Conservation (phyloP, 2,329 filamentous ascomycete genomes). For the Tolypocladium ophioglossoides region DNA sequence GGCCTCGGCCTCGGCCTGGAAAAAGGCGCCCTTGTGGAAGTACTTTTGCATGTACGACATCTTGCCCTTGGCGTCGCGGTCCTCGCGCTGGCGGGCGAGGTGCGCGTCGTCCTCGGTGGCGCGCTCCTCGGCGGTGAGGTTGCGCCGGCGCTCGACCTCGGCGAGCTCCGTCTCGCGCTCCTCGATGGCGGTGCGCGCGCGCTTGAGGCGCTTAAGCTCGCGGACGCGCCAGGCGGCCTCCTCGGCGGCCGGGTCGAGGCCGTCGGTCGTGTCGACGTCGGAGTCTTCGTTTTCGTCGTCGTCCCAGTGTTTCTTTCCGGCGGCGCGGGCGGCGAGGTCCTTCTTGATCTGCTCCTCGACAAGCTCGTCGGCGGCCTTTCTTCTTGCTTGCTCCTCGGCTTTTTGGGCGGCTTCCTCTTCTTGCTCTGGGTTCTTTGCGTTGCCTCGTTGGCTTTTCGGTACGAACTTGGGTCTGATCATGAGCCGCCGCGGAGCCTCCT, state of each 20-base stretch:
- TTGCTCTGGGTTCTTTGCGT: conserved; percentile 15
- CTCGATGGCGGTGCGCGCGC: conserved; percentile 78
- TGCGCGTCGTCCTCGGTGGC: conserved; percentile 73
- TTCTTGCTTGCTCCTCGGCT: conserved; percentile 51
- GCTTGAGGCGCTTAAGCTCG: conserved; percentile 79
- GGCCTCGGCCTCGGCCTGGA: conserved; percentile 67
- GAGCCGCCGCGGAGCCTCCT: conserved; percentile 43
- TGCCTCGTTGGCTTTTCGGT: conserved; percentile 43
- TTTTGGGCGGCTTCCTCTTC: conserved; percentile 23
- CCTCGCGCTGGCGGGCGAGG: conserved; percentile 67
- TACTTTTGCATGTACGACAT: conserved; percentile 93
- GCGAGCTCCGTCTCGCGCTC: conserved; percentile 73
- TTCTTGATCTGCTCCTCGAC: conserved; percentile 84
- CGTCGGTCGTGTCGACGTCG: conserved; percentile 84
- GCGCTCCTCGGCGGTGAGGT: conserved; percentile 78
- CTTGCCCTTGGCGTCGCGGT: conserved; percentile 67
- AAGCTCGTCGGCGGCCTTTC: conserved; percentile 64
- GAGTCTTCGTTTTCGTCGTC: conserved; percentile 59
- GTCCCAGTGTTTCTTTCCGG: conserved; percentile 81
- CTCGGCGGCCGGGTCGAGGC: conserved; percentile 76
- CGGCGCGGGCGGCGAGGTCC: conserved; percentile 62
- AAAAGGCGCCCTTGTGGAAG: conserved; percentile 95
- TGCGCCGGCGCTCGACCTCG: conserved; percentile 78
- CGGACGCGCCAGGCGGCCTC: conserved; percentile 88
- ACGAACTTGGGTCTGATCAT: conserved; percentile 57